A percentile compares a stretch with the other conserved stretches of the same genome.
phyloP scores from a whole-genome alignment of 177 flowering plant species.

The Tripterygium wilfordii region DNA sequence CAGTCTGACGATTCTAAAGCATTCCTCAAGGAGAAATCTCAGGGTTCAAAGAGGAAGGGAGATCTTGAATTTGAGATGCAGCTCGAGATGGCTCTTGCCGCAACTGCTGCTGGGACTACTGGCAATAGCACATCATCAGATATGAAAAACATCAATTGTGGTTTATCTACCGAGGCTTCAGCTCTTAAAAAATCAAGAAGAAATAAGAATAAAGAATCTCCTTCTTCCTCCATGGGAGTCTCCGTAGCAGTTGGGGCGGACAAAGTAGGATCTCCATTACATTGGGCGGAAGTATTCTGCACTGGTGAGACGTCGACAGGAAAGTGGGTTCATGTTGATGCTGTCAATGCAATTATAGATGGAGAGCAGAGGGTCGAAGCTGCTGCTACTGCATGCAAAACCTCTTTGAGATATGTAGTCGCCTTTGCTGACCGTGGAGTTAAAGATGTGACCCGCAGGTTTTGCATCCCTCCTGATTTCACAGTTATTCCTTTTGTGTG shows the following conservation, averaged over 20 bases:
- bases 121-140: conserved; percentile 11
- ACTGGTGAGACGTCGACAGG: conserved; percentile 81
- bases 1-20: conserved; percentile 21
- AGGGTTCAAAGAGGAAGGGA: conserved; percentile 63
- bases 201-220: conserved; percentile 35
- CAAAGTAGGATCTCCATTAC: conserved; percentile 76
- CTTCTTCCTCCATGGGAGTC: conserved; percentile 39
- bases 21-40: conserved; percentile 15
- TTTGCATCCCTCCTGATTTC: conserved; percentile 9
- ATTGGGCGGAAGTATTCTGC: conserved; percentile 95
- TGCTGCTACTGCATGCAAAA: conserved; percentile 79
- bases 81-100: conserved; percentile 80
- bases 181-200: conserved; percentile 36
- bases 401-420: conserved; percentile 81
- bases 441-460: conserved; percentile 99
- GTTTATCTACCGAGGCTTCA: conserved; percentile 22
- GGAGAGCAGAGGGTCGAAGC: conserved; percentile 86
- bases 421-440: conserved; percentile 95
- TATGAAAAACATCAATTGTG: conserved; percentile 14
- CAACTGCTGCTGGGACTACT: conserved; percentile 46
- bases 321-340: conserved; percentile 97
- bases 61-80: conserved; percentile 92
- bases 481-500: too few species aligned
- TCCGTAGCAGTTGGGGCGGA: conserved; percentile 78
- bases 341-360: conserved; percentile 70